Percentiles rank a stretch among this genome's conserved stretches.
phyloP scores from a whole-genome alignment of 257 asterid genomes.

The Cordia subcordata region DNA sequence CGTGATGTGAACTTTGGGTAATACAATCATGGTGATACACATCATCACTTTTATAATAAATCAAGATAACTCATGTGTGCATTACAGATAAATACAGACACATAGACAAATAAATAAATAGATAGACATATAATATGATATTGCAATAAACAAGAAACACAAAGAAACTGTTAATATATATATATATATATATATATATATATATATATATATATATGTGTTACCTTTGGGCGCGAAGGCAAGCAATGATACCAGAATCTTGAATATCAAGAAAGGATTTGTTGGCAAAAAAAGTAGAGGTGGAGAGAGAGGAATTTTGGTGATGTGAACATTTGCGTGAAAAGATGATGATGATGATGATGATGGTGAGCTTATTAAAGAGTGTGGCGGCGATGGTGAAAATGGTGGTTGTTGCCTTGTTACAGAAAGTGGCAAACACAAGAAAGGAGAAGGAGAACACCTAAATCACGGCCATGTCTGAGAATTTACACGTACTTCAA shows the following conservation, averaged over 20 bases:
- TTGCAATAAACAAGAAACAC: too few relatives aligned
- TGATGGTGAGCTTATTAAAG: not conserved
- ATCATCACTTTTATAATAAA: too few relatives aligned
- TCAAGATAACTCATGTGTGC: too few relatives aligned
- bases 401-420: not conserved
- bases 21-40: too few relatives aligned
- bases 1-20: too few relatives aligned
- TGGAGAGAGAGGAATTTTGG: not conserved
- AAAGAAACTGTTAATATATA: not conserved
- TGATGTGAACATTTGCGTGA: not conserved
- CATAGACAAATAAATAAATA: too few relatives aligned
- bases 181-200: not conserved
- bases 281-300: conserved; percentile 21
- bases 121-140: too few relatives aligned
- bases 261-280: conserved; percentile 46
- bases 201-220: not conserved
- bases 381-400: not conserved
- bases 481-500: too few relatives aligned
- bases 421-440: not conserved
- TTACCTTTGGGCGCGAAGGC: conserved; percentile 76
- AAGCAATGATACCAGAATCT: conserved; percentile 68
- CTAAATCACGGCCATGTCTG: not conserved
- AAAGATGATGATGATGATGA: not conserved
- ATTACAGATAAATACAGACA: too few relatives aligned
- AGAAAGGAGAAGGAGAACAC: not conserved